Conservation (phyloP, 2,329 filamentous ascomycete species). For the Arthrobotrys pseudoclavata region DNA sequence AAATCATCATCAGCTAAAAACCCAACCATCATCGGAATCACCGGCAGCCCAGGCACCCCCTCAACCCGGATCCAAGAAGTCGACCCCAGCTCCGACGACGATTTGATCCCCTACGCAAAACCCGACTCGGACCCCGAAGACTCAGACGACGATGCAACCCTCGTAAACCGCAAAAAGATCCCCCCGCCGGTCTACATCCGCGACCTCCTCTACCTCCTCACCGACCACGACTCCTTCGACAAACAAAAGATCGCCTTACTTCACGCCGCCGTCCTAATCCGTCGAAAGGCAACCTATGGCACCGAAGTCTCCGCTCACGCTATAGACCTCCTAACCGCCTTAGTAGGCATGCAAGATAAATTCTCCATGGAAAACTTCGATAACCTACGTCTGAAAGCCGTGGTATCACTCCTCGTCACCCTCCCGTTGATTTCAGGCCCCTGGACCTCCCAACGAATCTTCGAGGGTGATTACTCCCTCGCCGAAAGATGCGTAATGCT, state of each 20-base stretch:
- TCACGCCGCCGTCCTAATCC: conserved; percentile 83
- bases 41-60: conserved; percentile 62
- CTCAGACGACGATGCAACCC: conserved; percentile 90
- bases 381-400: conserved; percentile 79
- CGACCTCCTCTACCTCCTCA: conserved; percentile 82
- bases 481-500: conserved; percentile 85
- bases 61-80: conserved; percentile 75
- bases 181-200: conserved; percentile 90
- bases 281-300: conserved; percentile 88
- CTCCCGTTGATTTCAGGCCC: conserved; percentile 82
- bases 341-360: conserved; percentile 86
- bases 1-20: conserved; percentile 63
- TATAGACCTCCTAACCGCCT: conserved; percentile 80
- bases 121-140: conserved; percentile 90
- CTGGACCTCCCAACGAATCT: conserved; percentile 87
- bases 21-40: conserved; percentile 66
- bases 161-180: conserved; percentile 85
- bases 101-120: conserved; percentile 83
- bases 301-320: conserved; percentile 87
- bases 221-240: conserved; percentile 86
- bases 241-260: conserved; percentile 83
- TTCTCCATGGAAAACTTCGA: conserved; percentile 85
- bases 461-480: conserved; percentile 91
- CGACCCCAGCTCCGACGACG: conserved; percentile 72
- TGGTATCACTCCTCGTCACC: conserved; percentile 84